Base-by-base conservation (phyloP, 1,284 basidiomycete genomes). In the Trametes pubescens region DNA sequence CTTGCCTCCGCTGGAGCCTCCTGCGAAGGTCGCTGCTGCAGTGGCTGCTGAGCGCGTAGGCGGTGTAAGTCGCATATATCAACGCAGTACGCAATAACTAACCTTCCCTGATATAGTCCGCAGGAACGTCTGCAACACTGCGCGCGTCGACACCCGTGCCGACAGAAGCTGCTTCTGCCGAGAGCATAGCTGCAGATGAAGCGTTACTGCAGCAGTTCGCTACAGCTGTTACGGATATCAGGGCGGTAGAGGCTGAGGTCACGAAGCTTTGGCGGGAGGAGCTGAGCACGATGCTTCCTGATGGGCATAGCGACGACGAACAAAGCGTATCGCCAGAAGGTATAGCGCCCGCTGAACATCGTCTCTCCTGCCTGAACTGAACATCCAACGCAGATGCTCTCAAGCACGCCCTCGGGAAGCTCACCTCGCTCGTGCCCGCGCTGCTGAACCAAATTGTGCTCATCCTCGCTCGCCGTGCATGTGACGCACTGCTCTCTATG, bases 401-500 rank as follows among this genome's bases (percentile, higher is more conserved):
- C 57, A 77, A 78, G 60, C 80, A 82, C 32, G 79, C 84, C 0
- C 75, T 94, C 5, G 73, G 80, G 3, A 71, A 74, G 9, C 67
- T 93, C 2, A 80, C 78, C 0, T 77, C 81, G 0, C 73, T 89
- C 22, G 77, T 87, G 4, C 79, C 83, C 10, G 80, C 84, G 2
- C 77, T 93, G 60, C 85, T 88, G 2, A 82, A 76, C 21, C 89
- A 92, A 65, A 86, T 96, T 59, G 76, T 92, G n/a, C 73, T 79
- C 5, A 89, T 96, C 60, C 79, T 99, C 24, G 86, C 87, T 7
- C 85, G 87, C 55, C 88, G 94, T 14, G 94, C 91, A 68, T 90
- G 89, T 65, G 96, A 98, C 69, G 89, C 93, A 3, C 84, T 99
- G 47, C 86, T 93, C 40, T 89, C 93, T 11, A 93, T 98, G 53